Evolutionary conservation across 2,329 filamentous ascomycete species (phyloP), one percentile per base, ranked within the genome.

Genomic region (Pseudogymnoascus sp.): DNA sequence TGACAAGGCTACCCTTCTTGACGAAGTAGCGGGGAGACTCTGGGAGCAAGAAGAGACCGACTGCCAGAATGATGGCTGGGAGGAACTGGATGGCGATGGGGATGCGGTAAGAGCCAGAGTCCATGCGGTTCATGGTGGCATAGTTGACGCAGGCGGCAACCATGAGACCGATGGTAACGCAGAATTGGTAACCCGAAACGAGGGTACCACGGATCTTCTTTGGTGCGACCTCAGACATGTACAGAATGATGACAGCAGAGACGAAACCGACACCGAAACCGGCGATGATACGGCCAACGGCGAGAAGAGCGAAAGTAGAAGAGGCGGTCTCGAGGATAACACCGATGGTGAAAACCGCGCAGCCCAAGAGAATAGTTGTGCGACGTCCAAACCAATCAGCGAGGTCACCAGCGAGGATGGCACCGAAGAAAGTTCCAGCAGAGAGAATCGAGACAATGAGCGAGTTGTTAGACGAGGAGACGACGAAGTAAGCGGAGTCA

Each of bases 11-110:
- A 63, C 88, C 88, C 75, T 86, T 87, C 81, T 90, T 91, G 77
- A 96, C 89, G 72, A 84, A 93, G 81, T 87, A 96, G 72, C 91
- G 88, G 60, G 91, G 91, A 0, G 90, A 93, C 75, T 96, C 91
- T 64, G 91, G 91, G 6, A 96, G 86, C 71, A 91, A 76, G 68
- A 92, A 75, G 29, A 96, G 83, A 71, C 91, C 91, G 59, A 71
- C 73, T 37, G 77, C 89, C 18, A 96, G 86, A 68, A 96, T 87
- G 42, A 92, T 26, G 60, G 89, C 90, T 88, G 90, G 96, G 64
- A 85, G 76, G 77, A 93, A 90, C 78, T 96, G 91, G 62, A 96
- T 79, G 60, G 76, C 84, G 70, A 96, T 92, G 63, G 90, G 88
- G 65, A 96, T 91, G 68, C 91, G 88, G 81, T 92, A 95, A 1